A percentile compares a stretch with the other conserved stretches of the same genome.
Conservation (phyloP, 257 asterid species). For the Avicennia marina region DNA sequence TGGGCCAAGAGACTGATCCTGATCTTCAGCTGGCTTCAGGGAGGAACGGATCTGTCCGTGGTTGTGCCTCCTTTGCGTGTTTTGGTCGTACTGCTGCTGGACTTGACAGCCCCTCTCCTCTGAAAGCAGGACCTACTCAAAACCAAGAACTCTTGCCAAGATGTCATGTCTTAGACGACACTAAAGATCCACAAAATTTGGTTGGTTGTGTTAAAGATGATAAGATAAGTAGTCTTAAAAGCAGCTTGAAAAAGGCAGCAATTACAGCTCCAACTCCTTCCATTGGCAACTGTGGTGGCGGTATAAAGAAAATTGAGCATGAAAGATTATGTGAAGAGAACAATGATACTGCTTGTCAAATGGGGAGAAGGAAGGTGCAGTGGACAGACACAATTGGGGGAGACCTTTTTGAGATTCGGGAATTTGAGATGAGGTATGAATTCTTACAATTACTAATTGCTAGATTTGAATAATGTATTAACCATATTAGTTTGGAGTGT, state of each 20-base stretch:
- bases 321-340: conserved; percentile 29
- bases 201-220: conserved; percentile 34
- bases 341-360: conserved; percentile 31
- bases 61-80: conserved; percentile 84
- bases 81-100: conserved; percentile 77
- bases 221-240: conserved; percentile 43
- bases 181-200: conserved; percentile 25
- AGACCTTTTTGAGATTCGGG: conserved; percentile 83
- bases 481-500: conserved; percentile 1
- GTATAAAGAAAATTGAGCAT: conserved; percentile 17
- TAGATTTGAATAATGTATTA: neutral
- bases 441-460: conserved; percentile 14
- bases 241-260: conserved; percentile 71
- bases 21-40: conserved; percentile 92
- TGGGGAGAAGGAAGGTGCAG: conserved; percentile 71
- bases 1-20: conserved; percentile 78
- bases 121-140: conserved; percentile 68
- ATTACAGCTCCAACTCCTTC: conserved; percentile 24
- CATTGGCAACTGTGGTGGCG: conserved; percentile 16
- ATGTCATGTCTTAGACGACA: conserved; percentile 36
- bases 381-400: conserved; percentile 91
- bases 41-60: conserved; percentile 59
- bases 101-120: conserved; percentile 62
- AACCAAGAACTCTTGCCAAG: conserved; percentile 43
- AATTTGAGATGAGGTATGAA: conserved; percentile 86